Base-by-base conservation (phyloP, 805 yeast genomes). In the Saccharomycopsis oosterbeekiorum region DNA sequence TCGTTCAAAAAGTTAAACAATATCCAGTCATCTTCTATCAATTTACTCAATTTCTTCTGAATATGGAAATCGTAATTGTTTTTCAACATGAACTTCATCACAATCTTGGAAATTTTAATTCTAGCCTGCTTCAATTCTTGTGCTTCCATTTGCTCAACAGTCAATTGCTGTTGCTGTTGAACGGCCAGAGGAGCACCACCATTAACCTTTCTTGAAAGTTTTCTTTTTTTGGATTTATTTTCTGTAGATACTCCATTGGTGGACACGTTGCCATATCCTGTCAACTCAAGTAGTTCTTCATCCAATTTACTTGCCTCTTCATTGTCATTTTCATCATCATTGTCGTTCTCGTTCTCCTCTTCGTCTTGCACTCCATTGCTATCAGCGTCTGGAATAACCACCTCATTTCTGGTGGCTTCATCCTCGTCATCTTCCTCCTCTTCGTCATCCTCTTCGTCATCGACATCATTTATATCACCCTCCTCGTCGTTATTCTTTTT, bases 271-370 rank as follows among this genome's bases (percentile, higher is more conserved):
- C 36, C 36, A 39, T 62, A 62, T 9, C 65, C 65, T 26, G 63
- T 62, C 29, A 62, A 34, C 57, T 54, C 65, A 10, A 62, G 55
- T 29, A 62, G 36, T 19, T 60, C 65, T n/a, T 60, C 47, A 9
- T 62, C 65, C 14, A 60, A 63, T 8, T 60, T 63, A 41, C 57
- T 61, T 17, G 41, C 14, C 12, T 60, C 57, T n/a, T 57, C 60
- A 15, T 57, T 55, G 19, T 54, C 54, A 1, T 19, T 21, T 2
- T 21, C 47, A 39, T 21, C 54, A n/a, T 42, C 39, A 4, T 19
- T 10, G 12, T 40, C 42, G 26, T 19, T 42, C 29, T 59, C 21
- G 19, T 41, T 53, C 12, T 34, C 55, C 24, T 39, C 34, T 29
- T 29, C 34, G 34, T 29, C 34, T 29, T 29, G 34, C 6, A 6